These are phyloP conservation scores for Tulasnella sp. DNA, from an alignment of 768 basidiomycete genomes.

Conservation along the genomic window DNA sequence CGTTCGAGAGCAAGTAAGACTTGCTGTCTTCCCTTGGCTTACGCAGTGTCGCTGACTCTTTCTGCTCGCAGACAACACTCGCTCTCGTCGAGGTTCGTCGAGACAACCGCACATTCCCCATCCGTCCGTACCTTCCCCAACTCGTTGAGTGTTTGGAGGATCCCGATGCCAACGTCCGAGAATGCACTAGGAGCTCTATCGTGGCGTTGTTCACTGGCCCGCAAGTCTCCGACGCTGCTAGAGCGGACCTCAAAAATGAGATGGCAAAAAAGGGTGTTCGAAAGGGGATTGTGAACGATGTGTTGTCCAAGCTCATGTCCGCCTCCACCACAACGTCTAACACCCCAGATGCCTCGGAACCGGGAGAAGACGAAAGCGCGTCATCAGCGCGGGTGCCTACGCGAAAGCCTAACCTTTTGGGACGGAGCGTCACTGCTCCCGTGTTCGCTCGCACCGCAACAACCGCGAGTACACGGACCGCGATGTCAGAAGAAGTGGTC, in stretches of 20 bases:
- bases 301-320: constrained; percentile 54
- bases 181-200: constrained; percentile 68
- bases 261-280: constrained; percentile 75
- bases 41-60: background rate
- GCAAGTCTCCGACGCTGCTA: constrained; percentile 71
- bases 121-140: constrained; percentile 64
- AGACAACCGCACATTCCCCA: constrained; percentile 58
- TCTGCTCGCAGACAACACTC: constrained; percentile 36
- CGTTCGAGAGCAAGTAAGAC: constrained; percentile 71
- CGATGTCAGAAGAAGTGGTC: background rate
- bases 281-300: constrained; percentile 74
- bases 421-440: background rate
- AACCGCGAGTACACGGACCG: background rate
- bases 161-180: constrained; percentile 79
- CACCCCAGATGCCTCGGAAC: background rate
- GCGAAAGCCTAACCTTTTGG: background rate
- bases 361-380: background rate
- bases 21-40: background rate
- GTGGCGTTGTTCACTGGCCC: constrained; percentile 79
- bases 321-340: constrained; percentile 5
- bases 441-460: background rate
- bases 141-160: constrained; percentile 86
- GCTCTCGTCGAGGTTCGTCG: constrained; percentile 65
- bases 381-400: background rate
- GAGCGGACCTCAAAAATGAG: constrained; percentile 88